Conservation (phyloP, 345 rosid species). For the Euphorbia tirucalli region DNA sequence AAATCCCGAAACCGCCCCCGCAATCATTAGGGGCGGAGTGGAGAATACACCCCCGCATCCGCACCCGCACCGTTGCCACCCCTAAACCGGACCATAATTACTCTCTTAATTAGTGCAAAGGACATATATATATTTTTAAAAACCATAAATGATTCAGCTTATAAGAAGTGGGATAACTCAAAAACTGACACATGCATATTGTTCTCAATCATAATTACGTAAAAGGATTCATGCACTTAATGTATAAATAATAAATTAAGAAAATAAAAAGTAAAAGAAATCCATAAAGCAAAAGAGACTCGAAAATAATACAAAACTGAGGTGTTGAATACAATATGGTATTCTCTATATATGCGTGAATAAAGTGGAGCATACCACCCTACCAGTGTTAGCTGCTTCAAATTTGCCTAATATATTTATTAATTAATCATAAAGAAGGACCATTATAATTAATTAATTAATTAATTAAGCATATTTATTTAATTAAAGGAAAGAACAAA, state of each 20-base stretch:
- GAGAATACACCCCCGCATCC: too few relatives aligned
- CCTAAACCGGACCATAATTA: too few relatives aligned
- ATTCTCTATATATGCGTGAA: conserved; percentile 18
- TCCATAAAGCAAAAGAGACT: neutral
- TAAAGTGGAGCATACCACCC: conserved; percentile 49
- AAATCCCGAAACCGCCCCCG: too few relatives aligned
- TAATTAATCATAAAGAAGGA: neutral
- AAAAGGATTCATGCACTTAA: conserved; percentile 2
- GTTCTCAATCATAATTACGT: too few relatives aligned
- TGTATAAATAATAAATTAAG: neutral
- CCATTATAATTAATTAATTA: neutral
- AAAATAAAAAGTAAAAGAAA: neutral
- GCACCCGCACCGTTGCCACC: too few relatives aligned
- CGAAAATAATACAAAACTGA: neutral
- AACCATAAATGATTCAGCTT: too few relatives aligned
- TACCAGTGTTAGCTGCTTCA: conserved; percentile 28
- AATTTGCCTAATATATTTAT: conserved; percentile 4
- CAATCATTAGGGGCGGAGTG: too few relatives aligned
- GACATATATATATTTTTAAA: too few relatives aligned
- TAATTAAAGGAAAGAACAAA: neutral
- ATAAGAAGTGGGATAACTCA: too few relatives aligned
- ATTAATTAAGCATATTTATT: neutral
- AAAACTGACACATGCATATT: too few relatives aligned
- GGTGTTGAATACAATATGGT: conserved; percentile 7
- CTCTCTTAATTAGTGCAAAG: too few relatives aligned